Percentiles rank a stretch among this genome's conserved stretches.
phyloP scores from a whole-genome alignment of 345 rosid genomes.

The Stellera chamaejasme region DNA sequence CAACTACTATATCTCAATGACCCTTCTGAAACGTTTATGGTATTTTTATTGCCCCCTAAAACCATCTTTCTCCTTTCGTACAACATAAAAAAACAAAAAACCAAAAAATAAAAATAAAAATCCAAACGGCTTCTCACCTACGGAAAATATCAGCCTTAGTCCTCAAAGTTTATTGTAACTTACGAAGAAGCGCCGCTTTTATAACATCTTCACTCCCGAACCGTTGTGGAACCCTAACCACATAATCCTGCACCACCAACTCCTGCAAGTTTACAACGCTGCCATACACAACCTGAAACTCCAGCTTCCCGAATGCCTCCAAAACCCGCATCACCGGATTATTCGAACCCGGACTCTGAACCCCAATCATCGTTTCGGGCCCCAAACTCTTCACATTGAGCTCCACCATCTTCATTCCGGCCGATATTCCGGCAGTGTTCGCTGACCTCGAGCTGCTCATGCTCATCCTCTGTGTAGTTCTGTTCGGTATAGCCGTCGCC shows the following conservation, averaged over 20 bases:
- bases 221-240: constrained; percentile 30
- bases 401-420: constrained; percentile 13
- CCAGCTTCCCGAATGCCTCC: constrained; percentile 35
- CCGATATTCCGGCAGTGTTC: not conserved
- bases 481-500: constrained; percentile 3
- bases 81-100: no score
- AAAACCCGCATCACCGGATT: constrained; percentile 42
- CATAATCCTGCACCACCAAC: constrained; percentile 38
- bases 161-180: not conserved
- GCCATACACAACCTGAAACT: constrained; percentile 36
- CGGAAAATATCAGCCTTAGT: no score
- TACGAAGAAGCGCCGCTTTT: constrained; percentile 22
- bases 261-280: constrained; percentile 36
- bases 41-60: no score
- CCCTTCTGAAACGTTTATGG: no score
- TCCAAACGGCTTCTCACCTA: no score
- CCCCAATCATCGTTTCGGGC: constrained; percentile 36
- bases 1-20: no score
- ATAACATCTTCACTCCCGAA: constrained; percentile 20
- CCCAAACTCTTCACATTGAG: constrained; percentile 52
- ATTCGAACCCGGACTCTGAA: constrained; percentile 29
- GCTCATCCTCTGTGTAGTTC: not conserved
- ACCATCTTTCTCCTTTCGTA: no score
- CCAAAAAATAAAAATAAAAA: no score
- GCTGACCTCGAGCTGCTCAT: not conserved